A percentile compares a stretch with the other conserved stretches of the same genome.
Evolutionary conservation across 768 basidiomycete species (phyloP).

Genomic region (Tephrocybe sp.): DNA sequence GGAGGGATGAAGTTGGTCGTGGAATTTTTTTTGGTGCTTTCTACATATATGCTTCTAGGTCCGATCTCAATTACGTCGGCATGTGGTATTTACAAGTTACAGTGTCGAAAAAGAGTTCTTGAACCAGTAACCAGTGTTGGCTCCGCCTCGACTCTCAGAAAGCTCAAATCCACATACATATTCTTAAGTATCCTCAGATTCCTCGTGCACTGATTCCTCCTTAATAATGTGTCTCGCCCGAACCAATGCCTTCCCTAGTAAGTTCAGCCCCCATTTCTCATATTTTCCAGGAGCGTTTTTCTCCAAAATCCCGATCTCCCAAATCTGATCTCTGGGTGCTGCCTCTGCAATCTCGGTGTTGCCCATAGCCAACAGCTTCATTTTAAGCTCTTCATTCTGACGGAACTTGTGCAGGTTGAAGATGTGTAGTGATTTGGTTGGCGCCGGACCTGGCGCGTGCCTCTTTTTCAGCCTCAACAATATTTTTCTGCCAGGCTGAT

Average conservation of each 20-base stretch:
- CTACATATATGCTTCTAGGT: background rate
- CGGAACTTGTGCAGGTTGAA: conserved; percentile 56
- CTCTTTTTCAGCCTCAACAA: no score
- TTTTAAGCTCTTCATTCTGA: conserved; percentile 42
- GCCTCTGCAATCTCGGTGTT: conserved; percentile 51
- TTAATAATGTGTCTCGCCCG: conserved; percentile 28
- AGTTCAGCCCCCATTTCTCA: conserved; percentile 56
- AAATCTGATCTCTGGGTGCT: conserved; percentile 60
- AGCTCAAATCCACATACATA: background rate
- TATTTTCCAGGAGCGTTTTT: conserved; percentile 42
- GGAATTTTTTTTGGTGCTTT: conserved; percentile 2
- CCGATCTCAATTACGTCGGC: background rate
- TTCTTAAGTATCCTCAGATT: background rate
- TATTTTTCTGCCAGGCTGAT: no score
- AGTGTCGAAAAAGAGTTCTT: background rate
- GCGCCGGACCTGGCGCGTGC: no score
- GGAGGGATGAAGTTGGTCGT: conserved; percentile 13
- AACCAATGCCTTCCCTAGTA: conserved; percentile 51
- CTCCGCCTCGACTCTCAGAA: no score
- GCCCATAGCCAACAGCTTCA: conserved; percentile 47
- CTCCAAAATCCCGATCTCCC: conserved; percentile 60
- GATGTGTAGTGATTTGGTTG: no score
- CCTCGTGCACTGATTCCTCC: conserved; percentile 10
- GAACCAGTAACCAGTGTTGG: background rate
- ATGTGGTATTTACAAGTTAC: background rate